phyloP scores from a whole-genome alignment of 164 flowering plant genomes.

The Magnolia changhungtana region DNA sequence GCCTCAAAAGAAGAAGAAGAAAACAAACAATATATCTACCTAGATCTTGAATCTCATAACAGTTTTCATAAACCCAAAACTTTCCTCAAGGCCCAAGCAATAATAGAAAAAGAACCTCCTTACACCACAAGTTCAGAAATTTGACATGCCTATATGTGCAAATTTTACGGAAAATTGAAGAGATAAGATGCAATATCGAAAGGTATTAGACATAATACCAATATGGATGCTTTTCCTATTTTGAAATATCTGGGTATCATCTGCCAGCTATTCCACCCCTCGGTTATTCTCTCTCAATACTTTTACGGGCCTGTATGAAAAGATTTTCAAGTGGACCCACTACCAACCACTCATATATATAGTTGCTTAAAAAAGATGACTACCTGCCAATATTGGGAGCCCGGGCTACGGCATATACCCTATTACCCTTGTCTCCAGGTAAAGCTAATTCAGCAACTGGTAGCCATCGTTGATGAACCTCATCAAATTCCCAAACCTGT shows the following conservation, averaged over 20 bases:
- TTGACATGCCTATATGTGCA: no score
- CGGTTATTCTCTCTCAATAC: not conserved
- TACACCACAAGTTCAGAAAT: no score
- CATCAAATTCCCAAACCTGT: constrained; percentile 98
- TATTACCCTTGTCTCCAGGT: constrained; percentile 67
- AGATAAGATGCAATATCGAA: no score
- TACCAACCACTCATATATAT: not conserved
- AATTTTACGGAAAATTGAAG: no score
- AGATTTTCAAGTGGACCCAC: not conserved
- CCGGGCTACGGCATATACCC: constrained; percentile 82
- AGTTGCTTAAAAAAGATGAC: not conserved
- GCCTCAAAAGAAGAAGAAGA: no score
- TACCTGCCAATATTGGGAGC: constrained; percentile 96
- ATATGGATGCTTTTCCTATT: not conserved
- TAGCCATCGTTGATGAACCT: constrained; percentile 92
- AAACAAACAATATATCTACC: no score
- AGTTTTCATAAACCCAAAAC: no score
- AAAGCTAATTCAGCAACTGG: constrained; percentile 88
- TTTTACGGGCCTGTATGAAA: not conserved
- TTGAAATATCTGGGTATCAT: not conserved
- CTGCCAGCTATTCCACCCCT: not conserved
- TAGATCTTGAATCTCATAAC: no score
- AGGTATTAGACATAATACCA: no score
- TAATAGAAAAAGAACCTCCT: no score
- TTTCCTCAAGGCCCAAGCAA: no score